These are phyloP conservation scores for Aureobasidium subglaciale DNA, from an alignment of 2,329 filamentous ascomycete species.

Conservation along the genomic window DNA sequence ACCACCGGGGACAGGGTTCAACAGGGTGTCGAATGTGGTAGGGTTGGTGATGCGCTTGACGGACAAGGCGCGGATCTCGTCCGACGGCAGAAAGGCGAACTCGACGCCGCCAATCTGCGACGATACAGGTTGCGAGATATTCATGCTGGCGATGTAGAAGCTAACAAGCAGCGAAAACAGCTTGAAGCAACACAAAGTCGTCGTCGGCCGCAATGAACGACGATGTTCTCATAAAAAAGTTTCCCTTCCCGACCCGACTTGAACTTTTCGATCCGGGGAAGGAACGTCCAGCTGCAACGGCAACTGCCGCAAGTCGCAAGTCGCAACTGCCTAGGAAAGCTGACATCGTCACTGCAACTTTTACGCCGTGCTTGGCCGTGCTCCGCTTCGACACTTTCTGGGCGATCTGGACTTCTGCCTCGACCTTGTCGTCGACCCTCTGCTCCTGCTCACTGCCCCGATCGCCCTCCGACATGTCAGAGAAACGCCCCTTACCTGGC, in stretches of 20 bases:
- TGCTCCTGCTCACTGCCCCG: not conserved
- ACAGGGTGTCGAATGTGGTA: constrained; percentile 84
- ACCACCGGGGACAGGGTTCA: constrained; percentile 83
- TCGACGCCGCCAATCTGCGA: constrained; percentile 81
- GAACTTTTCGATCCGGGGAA: constrained; percentile 14
- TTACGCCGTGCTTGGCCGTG: no score
- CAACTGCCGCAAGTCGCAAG: not conserved
- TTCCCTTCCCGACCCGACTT: not conserved
- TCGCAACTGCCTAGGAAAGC: not conserved
- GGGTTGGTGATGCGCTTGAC: constrained; percentile 92
- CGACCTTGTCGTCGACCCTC: not conserved
- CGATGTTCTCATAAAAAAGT: constrained; percentile 11
- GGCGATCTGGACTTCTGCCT: not conserved
- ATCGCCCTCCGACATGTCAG: constrained; percentile 27
- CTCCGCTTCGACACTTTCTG: not conserved
- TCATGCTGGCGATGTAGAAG: constrained; percentile 26
- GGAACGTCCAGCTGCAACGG: constrained; percentile 6
- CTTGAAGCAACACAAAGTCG: constrained; percentile 8
- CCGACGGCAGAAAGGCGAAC: constrained; percentile 74
- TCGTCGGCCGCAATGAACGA: constrained; percentile 9
- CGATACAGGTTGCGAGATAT: constrained; percentile 63
- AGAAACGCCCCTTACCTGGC: constrained; percentile 37
- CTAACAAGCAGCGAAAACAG: constrained; percentile 18
- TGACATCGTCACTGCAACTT: not conserved
- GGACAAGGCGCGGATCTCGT: constrained; percentile 82